A percentile compares a stretch with the other conserved stretches of the same genome.
Conservation (phyloP, 441 rosid species). For the Raphanus hybrid region DNA sequence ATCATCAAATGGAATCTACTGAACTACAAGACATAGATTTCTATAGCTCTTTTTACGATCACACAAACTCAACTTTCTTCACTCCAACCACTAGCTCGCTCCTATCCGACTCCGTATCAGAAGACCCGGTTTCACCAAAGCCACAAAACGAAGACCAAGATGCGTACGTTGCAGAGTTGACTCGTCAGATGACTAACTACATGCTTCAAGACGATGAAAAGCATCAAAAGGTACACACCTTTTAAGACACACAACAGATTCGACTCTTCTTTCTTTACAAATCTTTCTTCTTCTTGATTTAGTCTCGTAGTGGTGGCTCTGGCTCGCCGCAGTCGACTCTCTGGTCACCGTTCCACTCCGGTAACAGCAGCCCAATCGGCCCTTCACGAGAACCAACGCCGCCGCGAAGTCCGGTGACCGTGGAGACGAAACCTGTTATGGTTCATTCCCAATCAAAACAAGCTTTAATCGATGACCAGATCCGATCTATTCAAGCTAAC, state of each 20-base stretch:
- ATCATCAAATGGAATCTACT: constrained; percentile 35
- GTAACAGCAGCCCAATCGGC: constrained; percentile 40
- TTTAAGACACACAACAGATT: constrained; percentile 15
- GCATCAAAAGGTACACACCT: constrained; percentile 44
- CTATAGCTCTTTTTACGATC: constrained; percentile 23
- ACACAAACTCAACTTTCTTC: constrained; percentile 31
- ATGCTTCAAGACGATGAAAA: constrained; percentile 78
- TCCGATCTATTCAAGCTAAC: no score
- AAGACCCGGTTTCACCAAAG: constrained; percentile 22
- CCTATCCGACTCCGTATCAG: constrained; percentile 12
- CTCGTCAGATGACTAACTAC: constrained; percentile 79
- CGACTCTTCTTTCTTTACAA: constrained; percentile 17
- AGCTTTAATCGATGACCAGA: constrained; percentile 55
- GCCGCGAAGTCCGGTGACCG: constrained; percentile 37
- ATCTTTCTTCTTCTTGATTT: constrained; percentile 14
- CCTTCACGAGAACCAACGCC: constrained; percentile 47
- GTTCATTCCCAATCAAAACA: constrained; percentile 52
- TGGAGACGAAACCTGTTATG: constrained; percentile 37
- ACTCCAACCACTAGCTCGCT: constrained; percentile 33
- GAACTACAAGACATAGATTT: constrained; percentile 34
- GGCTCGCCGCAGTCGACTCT: constrained; percentile 57
- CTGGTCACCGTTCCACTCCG: constrained; percentile 52
- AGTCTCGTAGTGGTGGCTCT: constrained; percentile 45
- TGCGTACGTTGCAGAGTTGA: constrained; percentile 59
- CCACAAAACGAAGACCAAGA: constrained; percentile 52